Evolutionary conservation across 2,329 filamentous ascomycete genomes (phyloP), one percentile per base, ranked within the genome.

Genomic region (Chlorencoelia australis): DNA sequence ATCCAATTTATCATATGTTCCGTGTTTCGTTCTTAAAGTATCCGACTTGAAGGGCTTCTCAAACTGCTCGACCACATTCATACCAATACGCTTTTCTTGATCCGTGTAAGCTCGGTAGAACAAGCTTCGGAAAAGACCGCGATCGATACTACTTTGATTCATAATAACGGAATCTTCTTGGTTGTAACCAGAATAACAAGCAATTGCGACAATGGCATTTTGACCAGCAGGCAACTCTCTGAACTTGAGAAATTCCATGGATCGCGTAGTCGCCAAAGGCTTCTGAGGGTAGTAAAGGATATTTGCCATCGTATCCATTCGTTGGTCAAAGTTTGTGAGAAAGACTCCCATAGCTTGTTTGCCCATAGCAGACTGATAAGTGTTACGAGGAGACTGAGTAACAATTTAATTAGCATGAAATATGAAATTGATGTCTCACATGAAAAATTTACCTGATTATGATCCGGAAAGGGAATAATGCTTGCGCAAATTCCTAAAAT

Each of bases 121-220:
- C 37, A 98, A 65, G 73, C 87, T 95, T 55, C 93, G 77, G 79
- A 98, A 98, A 4, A 98, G 71, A 45, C 91, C 91, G 55, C 91
- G 83, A 61, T 98, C 91, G 54, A 98, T 96, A 62, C 87, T 94
- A 65, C 87, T 95, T 66, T 98, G 91, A 62, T 98, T 98, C 91
- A 98, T 96, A 54, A 98, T 94, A 49, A 98, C 89, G 49, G 91
- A 98, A 77, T 98, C 91, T 86, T 98, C 91, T 60, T 98, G 93
- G 63, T 98, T 98, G 69, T 98, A 98, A 42, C 91, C 91, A 37
- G 88, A 94, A 64, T 98, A 98, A 59, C 84, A 93, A 41, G 87
- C 79, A 63, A 98, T 98, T 26, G 91, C 93, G 9, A 98, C 91
- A 52, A 98, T 98, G 14, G 91, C 91, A 55, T 98, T 98, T 60